Evolutionary conservation across 1,284 basidiomycete species (phyloP), one percentile per base, ranked within the genome.

Genomic region (Chalciporus sp.): DNA sequence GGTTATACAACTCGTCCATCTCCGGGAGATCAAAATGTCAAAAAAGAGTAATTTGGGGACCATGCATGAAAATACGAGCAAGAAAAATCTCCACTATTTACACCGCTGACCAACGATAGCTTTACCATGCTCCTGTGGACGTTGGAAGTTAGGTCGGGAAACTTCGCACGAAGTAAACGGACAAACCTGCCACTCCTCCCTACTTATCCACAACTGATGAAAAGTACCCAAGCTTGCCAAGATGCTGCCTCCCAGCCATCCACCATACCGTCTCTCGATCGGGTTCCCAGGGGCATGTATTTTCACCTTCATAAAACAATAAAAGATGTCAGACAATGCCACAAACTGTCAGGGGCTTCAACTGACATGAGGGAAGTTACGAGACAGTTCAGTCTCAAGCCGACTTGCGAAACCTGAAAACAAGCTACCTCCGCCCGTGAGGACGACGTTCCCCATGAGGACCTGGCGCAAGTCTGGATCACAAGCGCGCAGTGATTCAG

Each of bases 121-220:
- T 63, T 81, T 86, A 47, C 89, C 89, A 62, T 92, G 90, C 65
- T 92, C 90, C 85, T 90, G 59, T 1, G 16, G 49, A 50, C 50
- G 49, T 28, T 41, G 40, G 40, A 12, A 17, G n/a, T 37, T 60
- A 27, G 55, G 59, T 35, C 7, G 20, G 39, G 39, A 35, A 28
- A 12, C 12, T 2, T 28, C 31, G 23, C 23, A 12, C 27, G 47
- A 51, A 9, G 49, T 43, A 16, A 61, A 50, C 11, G 23, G 51
- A 74, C 83, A 37, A 55, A 89, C 92, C 80, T 91, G 84, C 87
- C 92, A 95, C 67, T 96, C 94, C 70, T 95, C 92, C 66, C 81
- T 85, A 67, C 91, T 94, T 65, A 95, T 92, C 94, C 94, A 95
- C 37, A 95, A 75, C 66, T 98, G 95, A 72, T 98, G 95, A 82